A percentile compares a stretch with the other conserved stretches of the same genome.
Evolutionary conservation across 495 filamentous ascomycete genomes (phyloP).

Genomic region (Aspergillus taichungensis): DNA sequence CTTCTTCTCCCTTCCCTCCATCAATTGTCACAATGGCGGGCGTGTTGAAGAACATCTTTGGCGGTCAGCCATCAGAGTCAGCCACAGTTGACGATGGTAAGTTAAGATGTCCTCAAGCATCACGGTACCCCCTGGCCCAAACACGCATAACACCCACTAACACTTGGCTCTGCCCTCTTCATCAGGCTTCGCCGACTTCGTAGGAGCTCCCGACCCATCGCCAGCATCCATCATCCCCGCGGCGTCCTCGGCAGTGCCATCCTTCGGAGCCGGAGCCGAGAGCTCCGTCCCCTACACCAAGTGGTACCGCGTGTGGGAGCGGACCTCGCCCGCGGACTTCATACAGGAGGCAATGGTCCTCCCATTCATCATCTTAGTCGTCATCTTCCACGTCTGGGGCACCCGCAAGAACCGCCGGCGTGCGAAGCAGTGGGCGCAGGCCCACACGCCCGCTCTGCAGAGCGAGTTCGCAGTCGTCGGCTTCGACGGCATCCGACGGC

Average conservation of each 20-base stretch:
- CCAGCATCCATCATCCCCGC: conserved; percentile 42
- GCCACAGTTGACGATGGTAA: conserved; percentile 54
- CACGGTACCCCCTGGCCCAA: conserved; percentile 1
- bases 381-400: conserved; percentile 77
- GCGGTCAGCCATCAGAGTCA: conserved; percentile 48
- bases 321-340: conserved; percentile 72
- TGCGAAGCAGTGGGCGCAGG: conserved; percentile 70
- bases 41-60: conserved; percentile 59
- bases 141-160: conserved; percentile 2
- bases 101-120: conserved; percentile 8
- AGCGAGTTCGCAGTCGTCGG: conserved; percentile 88
- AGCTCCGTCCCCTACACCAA: conserved; percentile 62
- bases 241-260: conserved; percentile 34
- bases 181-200: conserved; percentile 73
- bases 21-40: conserved; percentile 47
- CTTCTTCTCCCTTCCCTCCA: conserved; percentile 3
- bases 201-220: conserved; percentile 55
- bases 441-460: conserved; percentile 60
- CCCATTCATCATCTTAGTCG: conserved; percentile 59
- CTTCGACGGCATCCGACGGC: conserved; percentile 45
- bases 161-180: neutral
- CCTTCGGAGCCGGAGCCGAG: conserved; percentile 36
- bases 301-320: conserved; percentile 97
- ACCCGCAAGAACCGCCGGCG: conserved; percentile 68
- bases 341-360: conserved; percentile 77